Base-by-base conservation (phyloP, 2,329 filamentous ascomycete genomes). In the Leptodontidium sp. region DNA sequence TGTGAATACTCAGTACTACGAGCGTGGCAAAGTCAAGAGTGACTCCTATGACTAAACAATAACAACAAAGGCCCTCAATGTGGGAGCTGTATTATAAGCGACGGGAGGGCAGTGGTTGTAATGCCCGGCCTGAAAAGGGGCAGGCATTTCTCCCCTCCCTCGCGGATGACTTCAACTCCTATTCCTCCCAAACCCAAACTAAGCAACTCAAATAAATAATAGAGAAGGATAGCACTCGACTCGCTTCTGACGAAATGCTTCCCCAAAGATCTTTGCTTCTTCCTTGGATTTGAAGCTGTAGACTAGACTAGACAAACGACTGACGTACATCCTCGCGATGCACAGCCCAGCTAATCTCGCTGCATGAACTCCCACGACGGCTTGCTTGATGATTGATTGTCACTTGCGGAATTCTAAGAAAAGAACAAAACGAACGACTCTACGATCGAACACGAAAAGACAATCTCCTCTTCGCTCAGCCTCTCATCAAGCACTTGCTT, bases 341-440 rank as follows among this genome's bases (percentile, higher is more conserved):
- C 52, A 55, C 52, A 55, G 52, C 52, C 52, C 29, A 55, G 14
- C 52, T 55, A 55, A 32, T 35, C 50, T 53, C 50, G 50, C 24
- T 53, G 50, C 52, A 55, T 35, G 52, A 55, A 32, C 29, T 32
- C 29, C 29, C 29, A 32, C 21, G 21, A 21, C 21, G 21, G 21
- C 21, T 21, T 21, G 21, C 21, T 21, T 21, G 21, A 21, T 21
- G 21, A 21, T 21, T 32, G 50, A 53, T 35, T 14, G 7, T 35
- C 26, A 55, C 29, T 32, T 32, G 11, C 26, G 26, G 17, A 17
- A 17, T 35, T 29, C 52, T 40, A 40, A 40, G 38, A 55, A n/a
- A 35, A n/a, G 32, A 55, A 55, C 26, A 35, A 1, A 32, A 32
- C 29, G 29, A 32, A 55, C 52, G 29, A 9, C 15, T 29, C 4